Percentiles rank a stretch among this genome's conserved stretches.
Evolutionary conservation across 108 stramenopile genomes (phyloP).

Genomic region (Skeletonema potamos): DNA sequence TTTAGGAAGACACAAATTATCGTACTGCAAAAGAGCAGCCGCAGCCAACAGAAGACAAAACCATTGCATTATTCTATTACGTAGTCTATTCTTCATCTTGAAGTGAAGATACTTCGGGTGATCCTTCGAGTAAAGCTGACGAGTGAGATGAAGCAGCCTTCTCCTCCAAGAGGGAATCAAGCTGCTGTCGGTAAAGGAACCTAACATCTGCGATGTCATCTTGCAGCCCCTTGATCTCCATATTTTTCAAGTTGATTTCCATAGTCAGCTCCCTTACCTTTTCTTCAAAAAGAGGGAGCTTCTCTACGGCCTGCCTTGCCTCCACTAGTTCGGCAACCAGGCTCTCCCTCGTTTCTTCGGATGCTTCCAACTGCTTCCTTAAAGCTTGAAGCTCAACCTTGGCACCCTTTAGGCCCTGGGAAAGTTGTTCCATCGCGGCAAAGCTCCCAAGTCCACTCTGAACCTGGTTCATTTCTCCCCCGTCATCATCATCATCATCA

Average conservation of each 20-base stretch:
- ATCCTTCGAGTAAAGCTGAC: not conserved
- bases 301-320: constrained; percentile 64
- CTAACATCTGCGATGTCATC: constrained; percentile 77
- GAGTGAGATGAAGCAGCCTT: constrained; percentile 38
- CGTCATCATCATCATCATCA: constrained; percentile 52
- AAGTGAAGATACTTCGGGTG: not conserved
- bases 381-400: constrained; percentile 63
- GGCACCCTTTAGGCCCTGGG: constrained; percentile 64
- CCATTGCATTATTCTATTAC: not conserved
- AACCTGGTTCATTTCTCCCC: constrained; percentile 21
- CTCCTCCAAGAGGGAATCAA: constrained; percentile 76
- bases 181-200: constrained; percentile 66
- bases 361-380: constrained; percentile 55
- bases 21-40: not conserved
- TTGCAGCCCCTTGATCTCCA: constrained; percentile 69
- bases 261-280: constrained; percentile 64
- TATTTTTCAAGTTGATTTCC: constrained; percentile 63
- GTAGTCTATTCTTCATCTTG: not conserved
- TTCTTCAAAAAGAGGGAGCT: constrained; percentile 67
- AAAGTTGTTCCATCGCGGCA: constrained; percentile 78
- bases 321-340: constrained; percentile 62
- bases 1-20: not conserved
- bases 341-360: constrained; percentile 59
- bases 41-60: not conserved
- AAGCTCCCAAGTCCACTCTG: constrained; percentile 50